Base-by-base conservation (phyloP, 345 rosid genomes). In the Aquilaria yunnanensis region DNA sequence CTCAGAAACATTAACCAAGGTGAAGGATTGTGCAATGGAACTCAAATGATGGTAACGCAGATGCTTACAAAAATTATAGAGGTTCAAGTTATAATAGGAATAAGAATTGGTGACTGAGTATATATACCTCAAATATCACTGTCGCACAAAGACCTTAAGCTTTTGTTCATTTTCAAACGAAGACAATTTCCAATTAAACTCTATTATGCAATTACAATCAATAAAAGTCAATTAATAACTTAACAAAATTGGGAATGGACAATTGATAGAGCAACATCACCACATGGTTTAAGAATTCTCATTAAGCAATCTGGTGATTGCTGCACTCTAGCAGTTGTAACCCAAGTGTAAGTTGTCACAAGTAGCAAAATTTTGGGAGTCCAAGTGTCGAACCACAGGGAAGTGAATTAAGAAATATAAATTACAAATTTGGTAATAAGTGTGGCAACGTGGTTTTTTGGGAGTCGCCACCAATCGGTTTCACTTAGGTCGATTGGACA, bases 171-270 rank as follows among this genome's bases (percentile, higher is more conserved):
- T 9, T 3, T 63, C 10, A 51, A 32, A 6, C 11, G 58, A 34
- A 34, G 56, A 11, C 52, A 59, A 49, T 51, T 51, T 51, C 59
- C 64, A 32, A 33, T 59, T 14, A 37, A 12, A 29, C 1, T 51
- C 9, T 0, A 54, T 6, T 50, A 31, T 47, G 63, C 50, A 3
- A 57, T 57, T 56, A 50, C 63, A 5, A 66, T 58, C 0, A 57
- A 37, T 12, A 37, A 50, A 47, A 66, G 69, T 14, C 10, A 37
- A 29, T 3, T 49, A 66, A 32, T 47, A 49, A 9, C 56, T 66
- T 6, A 33, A 56, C n/a, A 57, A 16, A 2, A 57, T 43, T 51
- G 70, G 63, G 8, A 32, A 57, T 3, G 7, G 9, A 12, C 50
- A 6, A 7, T 47, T 7, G 7, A 7, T 47, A 47, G 50, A 47